Percentiles rank a stretch among this genome's conserved stretches.
Conservation (phyloP, 2,329 filamentous ascomycete genomes). For the Aspergillus unguis region DNA sequence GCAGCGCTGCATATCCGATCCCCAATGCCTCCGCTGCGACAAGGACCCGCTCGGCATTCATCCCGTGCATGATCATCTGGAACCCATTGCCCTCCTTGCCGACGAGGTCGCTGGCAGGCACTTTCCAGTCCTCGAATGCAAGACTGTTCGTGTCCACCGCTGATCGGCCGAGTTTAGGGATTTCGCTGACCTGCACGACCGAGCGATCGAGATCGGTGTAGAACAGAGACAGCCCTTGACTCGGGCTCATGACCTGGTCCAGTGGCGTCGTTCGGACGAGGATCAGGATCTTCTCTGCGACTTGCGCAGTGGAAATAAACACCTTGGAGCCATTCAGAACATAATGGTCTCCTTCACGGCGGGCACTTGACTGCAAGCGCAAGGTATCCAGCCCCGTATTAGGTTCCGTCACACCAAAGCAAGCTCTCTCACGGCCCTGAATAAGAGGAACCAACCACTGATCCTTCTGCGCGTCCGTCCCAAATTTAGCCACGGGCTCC, state of each 20-base stretch:
- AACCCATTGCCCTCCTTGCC: slow-evolving; percentile 46
- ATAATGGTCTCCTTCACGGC: slow-evolving; percentile 35
- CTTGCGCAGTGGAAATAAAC: slow-evolving; percentile 47
- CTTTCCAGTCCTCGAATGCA: slow-evolving; percentile 45
- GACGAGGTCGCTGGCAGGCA: slow-evolving; percentile 39
- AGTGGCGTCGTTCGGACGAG: slow-evolving; percentile 42
- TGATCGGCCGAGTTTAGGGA: slow-evolving; percentile 46
- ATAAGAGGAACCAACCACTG: slow-evolving; percentile 42
- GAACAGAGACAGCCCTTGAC: slow-evolving; percentile 45
- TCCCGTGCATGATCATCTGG: slow-evolving; percentile 43
- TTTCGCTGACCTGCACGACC: slow-evolving; percentile 42
- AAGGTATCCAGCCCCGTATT: slow-evolving; percentile 46
- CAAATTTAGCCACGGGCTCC: slow-evolving; percentile 46
- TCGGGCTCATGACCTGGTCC: slow-evolving; percentile 42
- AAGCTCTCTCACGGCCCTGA: slow-evolving; percentile 40
- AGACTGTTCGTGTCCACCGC: slow-evolving; percentile 46
- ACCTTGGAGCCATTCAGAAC: slow-evolving; percentile 42
- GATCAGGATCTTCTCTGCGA: slow-evolving; percentile 45
- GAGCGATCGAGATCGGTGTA: slow-evolving; percentile 43
- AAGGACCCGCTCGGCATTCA: slow-evolving; percentile 39
- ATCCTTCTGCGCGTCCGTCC: slow-evolving; percentile 42
- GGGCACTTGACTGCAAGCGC: slow-evolving; percentile 38
- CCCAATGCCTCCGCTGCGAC: slow-evolving; percentile 43
- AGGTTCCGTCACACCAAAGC: slow-evolving; percentile 45
- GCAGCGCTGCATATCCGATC: slow-evolving; percentile 44